Conservation (phyloP, 2,329 filamentous ascomycete species). For the Balansia obtecta region DNA sequence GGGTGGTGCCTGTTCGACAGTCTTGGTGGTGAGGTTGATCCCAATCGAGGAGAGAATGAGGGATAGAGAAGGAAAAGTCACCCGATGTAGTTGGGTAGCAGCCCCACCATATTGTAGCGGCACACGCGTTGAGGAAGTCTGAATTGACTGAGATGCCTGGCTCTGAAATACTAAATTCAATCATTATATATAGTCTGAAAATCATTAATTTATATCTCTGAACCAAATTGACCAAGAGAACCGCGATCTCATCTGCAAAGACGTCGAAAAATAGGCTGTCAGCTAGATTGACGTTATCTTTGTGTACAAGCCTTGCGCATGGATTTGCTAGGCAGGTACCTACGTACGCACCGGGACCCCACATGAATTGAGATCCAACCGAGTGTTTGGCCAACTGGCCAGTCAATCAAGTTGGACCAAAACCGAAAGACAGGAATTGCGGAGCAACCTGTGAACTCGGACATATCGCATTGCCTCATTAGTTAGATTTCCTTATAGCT, state of each 20-base stretch:
- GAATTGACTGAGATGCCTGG: neutral
- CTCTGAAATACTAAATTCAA: too few relatives aligned
- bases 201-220: neutral
- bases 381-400: neutral
- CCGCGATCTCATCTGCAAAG: too few relatives aligned
- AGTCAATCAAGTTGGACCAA: neutral
- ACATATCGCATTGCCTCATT: neutral
- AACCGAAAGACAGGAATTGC: neutral
- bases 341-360: conserved; percentile 5
- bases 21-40: conserved; percentile 1
- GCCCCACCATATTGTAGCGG: neutral
- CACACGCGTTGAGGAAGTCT: conserved; percentile 1
- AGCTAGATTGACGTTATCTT: neutral
- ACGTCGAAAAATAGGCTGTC: too few relatives aligned
- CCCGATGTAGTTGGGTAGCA: conserved; percentile 9
- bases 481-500: too few relatives aligned
- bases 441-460: neutral
- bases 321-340: conserved; percentile 7
- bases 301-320: neutral
- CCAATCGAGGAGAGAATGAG: conserved; percentile 8
- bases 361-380: conserved; percentile 8
- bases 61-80: conserved; percentile 10
- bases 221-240: neutral
- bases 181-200: too few relatives aligned
- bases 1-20: neutral